Evolutionary conservation across 345 rosid genomes (phyloP).

Genomic region (Pseudoturritis turrita): DNA sequence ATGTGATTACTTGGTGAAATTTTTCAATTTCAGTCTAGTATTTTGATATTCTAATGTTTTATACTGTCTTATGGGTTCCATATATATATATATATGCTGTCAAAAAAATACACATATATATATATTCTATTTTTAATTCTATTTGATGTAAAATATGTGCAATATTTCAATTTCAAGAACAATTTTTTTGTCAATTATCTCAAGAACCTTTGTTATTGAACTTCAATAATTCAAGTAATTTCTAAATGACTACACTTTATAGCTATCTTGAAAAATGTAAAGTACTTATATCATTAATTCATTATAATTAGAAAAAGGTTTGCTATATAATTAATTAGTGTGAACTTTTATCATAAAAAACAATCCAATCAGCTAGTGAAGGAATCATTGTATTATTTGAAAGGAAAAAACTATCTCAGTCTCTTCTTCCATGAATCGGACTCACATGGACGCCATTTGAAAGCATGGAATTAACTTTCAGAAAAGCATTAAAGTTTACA

Average conservation of each 20-base stretch:
- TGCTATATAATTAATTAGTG: background rate
- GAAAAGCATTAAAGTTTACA: conserved; percentile 22
- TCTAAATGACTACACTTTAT: background rate
- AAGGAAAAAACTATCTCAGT: background rate
- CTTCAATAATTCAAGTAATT: conserved; percentile 16
- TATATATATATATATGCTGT: too few relatives aligned
- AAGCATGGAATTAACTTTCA: conserved; percentile 20
- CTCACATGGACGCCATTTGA: conserved; percentile 33
- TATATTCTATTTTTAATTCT: too few relatives aligned
- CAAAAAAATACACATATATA: too few relatives aligned
- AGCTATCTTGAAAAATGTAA: conserved; percentile 1
- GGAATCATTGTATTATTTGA: conserved; percentile 15
- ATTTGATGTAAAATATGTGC: background rate
- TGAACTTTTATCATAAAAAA: background rate
- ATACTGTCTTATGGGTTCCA: background rate
- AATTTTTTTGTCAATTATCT: background rate
- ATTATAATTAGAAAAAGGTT: background rate
- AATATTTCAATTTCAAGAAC: background rate
- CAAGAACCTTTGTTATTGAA: background rate
- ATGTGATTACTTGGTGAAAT: background rate
- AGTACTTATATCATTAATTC: background rate
- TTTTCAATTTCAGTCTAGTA: background rate
- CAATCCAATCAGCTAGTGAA: background rate
- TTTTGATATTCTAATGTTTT: background rate
- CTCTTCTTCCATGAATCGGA: conserved; percentile 12